Base-by-base conservation (phyloP, 139 green algal species). In the Chlamydomonas schloesseri region DNA sequence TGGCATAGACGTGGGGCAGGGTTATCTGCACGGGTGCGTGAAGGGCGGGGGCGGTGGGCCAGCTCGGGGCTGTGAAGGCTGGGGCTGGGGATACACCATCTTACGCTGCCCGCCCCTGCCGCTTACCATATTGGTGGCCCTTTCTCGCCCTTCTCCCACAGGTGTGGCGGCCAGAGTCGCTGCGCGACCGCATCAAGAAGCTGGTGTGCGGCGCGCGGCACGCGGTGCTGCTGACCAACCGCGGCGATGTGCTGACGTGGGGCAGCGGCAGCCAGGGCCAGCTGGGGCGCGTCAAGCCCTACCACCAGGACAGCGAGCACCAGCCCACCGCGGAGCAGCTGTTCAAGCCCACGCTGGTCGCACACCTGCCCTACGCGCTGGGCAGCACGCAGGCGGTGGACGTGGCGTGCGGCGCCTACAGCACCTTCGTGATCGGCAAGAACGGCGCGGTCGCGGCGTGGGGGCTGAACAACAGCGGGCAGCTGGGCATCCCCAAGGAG, bases 391-490 rank as follows among this genome's bases (percentile, higher is more conserved):
- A 73, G 26, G 62, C 65, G 15, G 73, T 79, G 3, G 74, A 87
- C 76, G 57, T 81, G 15, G 65, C 65, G 26, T 78, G 82, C 62
- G 82, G 96, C 80, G 91, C 86, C 50, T 98, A 97, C 90, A 69
- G 46, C 76, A 96, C 90, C 29, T 98, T 98, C 89, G 93, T 92
- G 4, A 78, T 94, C 50, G 89, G 83, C 20, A 75, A 90, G 18
- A 58, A 88, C 24, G 96, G 96, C 73, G 64, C 87, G 15, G 89
- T 98, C 0, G 93, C 88, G 34, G 93, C 89, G 1, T 98, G 94
- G 88, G 97, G 97, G 26, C 91, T 98, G 6, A 99, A 99, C 92
- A 98, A 99, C 90, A 96, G 94, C 73, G 94, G 94, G 20, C 96
- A 99, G 93, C 92, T 99, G 36, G 96, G 86, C n/a, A 37, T 92